phyloP scores from a whole-genome alignment of 129 eudicot genomes.

The Helianthus annuus region DNA sequence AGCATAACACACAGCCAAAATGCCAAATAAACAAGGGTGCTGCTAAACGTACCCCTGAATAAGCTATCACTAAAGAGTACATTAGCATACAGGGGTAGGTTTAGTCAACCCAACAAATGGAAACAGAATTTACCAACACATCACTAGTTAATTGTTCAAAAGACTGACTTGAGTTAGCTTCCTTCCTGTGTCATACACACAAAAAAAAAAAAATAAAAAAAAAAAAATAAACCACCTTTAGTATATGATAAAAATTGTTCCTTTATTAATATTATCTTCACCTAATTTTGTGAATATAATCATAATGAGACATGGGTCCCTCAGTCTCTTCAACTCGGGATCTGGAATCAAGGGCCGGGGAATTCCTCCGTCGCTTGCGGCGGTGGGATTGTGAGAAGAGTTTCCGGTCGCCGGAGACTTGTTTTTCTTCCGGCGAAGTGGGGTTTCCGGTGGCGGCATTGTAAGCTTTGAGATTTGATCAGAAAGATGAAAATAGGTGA shows the following conservation, averaged over 20 bases:
- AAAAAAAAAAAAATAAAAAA: not conserved
- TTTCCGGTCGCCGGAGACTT: slow-evolving; percentile 22
- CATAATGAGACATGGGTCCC: slow-evolving; percentile 83
- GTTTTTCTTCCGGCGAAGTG: slow-evolving; percentile 26
- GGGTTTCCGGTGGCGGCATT: slow-evolving; percentile 65
- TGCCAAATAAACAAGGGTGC: too few relatives aligned
- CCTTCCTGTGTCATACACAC: slow-evolving; percentile 49
- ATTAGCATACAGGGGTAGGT: too few relatives aligned
- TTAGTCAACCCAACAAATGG: too few relatives aligned
- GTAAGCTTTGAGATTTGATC: slow-evolving; percentile 47
- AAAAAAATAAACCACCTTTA: not conserved
- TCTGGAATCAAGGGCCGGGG: slow-evolving; percentile 11
- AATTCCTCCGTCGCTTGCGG: slow-evolving; percentile 40
- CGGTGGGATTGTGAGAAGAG: slow-evolving; percentile 38
- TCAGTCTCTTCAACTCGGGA: slow-evolving; percentile 33
- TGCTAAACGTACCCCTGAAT: too few relatives aligned
- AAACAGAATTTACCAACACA: slow-evolving; percentile 48
- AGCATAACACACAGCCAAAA: too few relatives aligned
- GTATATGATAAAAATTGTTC: not conserved
- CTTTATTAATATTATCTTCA: not conserved
- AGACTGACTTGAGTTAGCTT: slow-evolving; percentile 48
- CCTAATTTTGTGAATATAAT: slow-evolving; percentile 69
- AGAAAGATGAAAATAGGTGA: not conserved
- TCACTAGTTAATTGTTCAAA: slow-evolving; percentile 51
- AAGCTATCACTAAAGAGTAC: too few relatives aligned